Conservation (phyloP, 1,139 yeast genomes). For the Blastobotrys capitulatus region DNA sequence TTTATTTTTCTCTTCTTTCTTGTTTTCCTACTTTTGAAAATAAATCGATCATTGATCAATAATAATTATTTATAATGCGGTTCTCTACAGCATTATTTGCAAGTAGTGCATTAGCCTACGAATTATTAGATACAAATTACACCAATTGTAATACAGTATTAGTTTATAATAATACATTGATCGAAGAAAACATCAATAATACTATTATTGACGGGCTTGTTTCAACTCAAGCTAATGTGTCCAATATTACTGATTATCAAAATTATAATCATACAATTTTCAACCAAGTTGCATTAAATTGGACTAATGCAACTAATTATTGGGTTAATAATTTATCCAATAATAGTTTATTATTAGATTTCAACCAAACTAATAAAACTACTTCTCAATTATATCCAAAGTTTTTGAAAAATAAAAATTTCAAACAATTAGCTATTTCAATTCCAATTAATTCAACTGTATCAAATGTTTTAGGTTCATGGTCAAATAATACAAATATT, state of each 20-base stretch:
- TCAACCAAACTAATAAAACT: not conserved
- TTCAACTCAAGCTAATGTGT: not conserved
- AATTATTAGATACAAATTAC: not conserved
- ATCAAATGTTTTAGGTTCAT: not conserved
- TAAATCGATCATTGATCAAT: too few species aligned
- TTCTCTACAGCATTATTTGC: too few species aligned
- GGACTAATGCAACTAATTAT: not conserved
- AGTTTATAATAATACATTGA: not conserved
- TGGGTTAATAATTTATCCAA: not conserved
- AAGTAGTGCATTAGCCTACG: too few species aligned
- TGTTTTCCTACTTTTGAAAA: too few species aligned
- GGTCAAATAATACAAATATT: not conserved
- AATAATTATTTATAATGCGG: too few species aligned
- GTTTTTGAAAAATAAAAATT: not conserved
- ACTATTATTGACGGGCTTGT: not conserved
- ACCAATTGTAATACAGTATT: not conserved
- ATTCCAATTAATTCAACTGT: not conserved
- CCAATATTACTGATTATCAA: not conserved
- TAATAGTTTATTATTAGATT: not conserved
- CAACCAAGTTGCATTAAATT: not conserved
- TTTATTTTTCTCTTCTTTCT: too few species aligned
- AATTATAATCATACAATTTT: not conserved
- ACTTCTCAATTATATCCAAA: not conserved
- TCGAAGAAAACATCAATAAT: not conserved
- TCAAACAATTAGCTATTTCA: not conserved